phyloP scores from a whole-genome alignment of 805 yeast species.

The Candida sithepensis region DNA sequence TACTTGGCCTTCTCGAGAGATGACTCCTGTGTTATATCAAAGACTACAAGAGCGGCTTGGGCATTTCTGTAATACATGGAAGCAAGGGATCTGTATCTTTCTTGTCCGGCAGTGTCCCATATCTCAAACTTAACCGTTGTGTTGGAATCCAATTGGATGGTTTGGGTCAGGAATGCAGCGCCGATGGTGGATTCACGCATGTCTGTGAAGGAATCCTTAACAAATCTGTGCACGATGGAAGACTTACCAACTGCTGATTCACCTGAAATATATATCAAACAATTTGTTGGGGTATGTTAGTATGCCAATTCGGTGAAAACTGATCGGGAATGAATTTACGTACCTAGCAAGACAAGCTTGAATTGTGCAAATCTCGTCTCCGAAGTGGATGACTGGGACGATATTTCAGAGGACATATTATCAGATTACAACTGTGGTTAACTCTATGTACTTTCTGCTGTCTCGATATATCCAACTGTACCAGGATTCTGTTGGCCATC shows the following conservation, averaged over 20 bases:
- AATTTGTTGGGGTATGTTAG: no score
- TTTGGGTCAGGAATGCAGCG: conserved; percentile 76
- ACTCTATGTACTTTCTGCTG: not conserved
- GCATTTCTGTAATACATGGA: conserved; percentile 84
- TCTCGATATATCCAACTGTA: no score
- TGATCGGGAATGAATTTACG: no score
- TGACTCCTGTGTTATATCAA: conserved; percentile 65
- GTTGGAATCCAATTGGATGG: conserved; percentile 49
- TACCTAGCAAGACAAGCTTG: conserved; percentile 52
- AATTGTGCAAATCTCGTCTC: conserved; percentile 43
- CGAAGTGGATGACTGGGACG: conserved; percentile 16
- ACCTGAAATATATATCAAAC: conserved; percentile 34
- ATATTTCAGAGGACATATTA: conserved; percentile 5
- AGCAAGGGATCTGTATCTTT: conserved; percentile 70
- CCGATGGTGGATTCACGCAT: conserved; percentile 79
- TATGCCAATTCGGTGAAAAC: no score
- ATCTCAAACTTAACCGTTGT: conserved; percentile 69
- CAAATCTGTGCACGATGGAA: conserved; percentile 65
- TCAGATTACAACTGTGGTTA: not conserved
- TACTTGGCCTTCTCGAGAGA: conserved; percentile 69
- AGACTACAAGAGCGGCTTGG: conserved; percentile 75
- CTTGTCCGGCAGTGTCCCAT: conserved; percentile 90
- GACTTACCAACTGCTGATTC: conserved; percentile 72
- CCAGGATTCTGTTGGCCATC: no score
- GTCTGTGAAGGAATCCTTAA: conserved; percentile 69